Evolutionary conservation across 164 flowering plant species (phyloP), one percentile per base, ranked within the genome.

Genomic region (Macadamia integrifolia): DNA sequence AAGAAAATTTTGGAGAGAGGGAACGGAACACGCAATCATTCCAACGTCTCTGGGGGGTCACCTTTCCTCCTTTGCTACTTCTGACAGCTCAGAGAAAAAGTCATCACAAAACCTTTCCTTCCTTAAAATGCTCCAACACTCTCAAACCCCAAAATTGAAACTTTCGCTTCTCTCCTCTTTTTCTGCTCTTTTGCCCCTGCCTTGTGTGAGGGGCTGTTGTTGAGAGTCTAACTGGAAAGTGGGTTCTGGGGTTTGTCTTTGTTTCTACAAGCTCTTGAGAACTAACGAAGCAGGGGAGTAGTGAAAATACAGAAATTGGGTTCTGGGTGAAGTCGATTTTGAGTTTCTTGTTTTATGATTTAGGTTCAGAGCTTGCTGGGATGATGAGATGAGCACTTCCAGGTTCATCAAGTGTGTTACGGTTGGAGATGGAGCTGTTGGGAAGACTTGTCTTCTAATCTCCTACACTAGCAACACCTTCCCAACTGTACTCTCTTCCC

Each of bases 401-500:
- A 85, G 75, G 79, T 87, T 87, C 76, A 85, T 87, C 71, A 87
- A 87, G 66, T 87, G 91, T 69, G 91, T 87, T n/a, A 85, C 91
- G 4, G 87, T 87, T 66, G 88, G 88, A 28, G 91, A 85, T 81
- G 91, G 91, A 66, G 91, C 91, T 66, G 91, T 87, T 69, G 91
- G 91, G 57, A 87, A 87, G 77, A 87, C 91, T 9, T 85, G 88
- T 58, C 86, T 87, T 67, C 88, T 87, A 66, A 87, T 87, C 61
- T 87, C 91, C 63, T 87, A 87, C 85, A 86, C 90, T 18, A 82
- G 86, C 85, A 86, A 86, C 80, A 83, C 88, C 60, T 86, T 86
- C 74, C 90, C 91, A 7, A 81, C 85, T 70, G 91, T 87, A 82
- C 35, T 46, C 58, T 52, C 31, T 69, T n/a, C 59, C 17, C 49